Conservation (phyloP, 768 basidiomycete genomes). For the Rhizopogon vulgaris region DNA sequence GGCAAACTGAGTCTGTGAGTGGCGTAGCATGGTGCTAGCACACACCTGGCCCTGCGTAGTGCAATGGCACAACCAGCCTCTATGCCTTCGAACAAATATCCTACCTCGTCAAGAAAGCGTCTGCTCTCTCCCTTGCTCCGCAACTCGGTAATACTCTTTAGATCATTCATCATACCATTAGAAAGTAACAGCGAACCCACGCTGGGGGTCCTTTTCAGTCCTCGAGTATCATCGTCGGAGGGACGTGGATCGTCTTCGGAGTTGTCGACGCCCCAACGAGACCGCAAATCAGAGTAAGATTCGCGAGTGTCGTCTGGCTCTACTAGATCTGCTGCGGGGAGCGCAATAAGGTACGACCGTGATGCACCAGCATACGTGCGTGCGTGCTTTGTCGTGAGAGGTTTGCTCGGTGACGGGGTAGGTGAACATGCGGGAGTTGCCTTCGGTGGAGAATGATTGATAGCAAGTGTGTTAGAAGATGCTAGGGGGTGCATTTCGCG, state of each 20-base stretch:
- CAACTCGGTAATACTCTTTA: slow-evolving; percentile 77
- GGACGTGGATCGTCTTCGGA: slow-evolving; percentile 66
- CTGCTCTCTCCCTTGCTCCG: slow-evolving; percentile 76
- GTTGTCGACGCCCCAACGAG: slow-evolving; percentile 77
- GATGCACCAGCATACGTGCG: slow-evolving; percentile 72
- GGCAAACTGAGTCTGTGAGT: background rate
- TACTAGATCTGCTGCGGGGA: slow-evolving; percentile 52
- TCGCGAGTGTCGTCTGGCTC: slow-evolving; percentile 40
- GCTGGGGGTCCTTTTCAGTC: slow-evolving; percentile 10
- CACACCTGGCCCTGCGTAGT: slow-evolving; percentile 64
- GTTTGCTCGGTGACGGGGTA: slow-evolving; percentile 19
- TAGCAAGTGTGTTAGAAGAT: slow-evolving; percentile 18
- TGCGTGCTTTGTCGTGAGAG: slow-evolving; percentile 30
- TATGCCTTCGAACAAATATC: slow-evolving; percentile 81
- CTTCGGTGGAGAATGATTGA: slow-evolving; percentile 15
- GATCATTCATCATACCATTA: slow-evolving; percentile 60
- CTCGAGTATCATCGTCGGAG: slow-evolving; percentile 10
- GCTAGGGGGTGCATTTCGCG: slow-evolving; percentile 10
- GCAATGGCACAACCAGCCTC: slow-evolving; percentile 43
- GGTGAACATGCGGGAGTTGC: slow-evolving; percentile 22
- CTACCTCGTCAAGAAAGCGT: slow-evolving; percentile 77
- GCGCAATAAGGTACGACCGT: slow-evolving; percentile 71
- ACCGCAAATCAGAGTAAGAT: slow-evolving; percentile 67
- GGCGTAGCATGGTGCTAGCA: background rate
- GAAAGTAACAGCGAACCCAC: slow-evolving; percentile 39